Percentiles rank a stretch among this genome's conserved stretches.
Conservation (phyloP, 352 stramenopile species). For the Globisporangium nagaii region DNA sequence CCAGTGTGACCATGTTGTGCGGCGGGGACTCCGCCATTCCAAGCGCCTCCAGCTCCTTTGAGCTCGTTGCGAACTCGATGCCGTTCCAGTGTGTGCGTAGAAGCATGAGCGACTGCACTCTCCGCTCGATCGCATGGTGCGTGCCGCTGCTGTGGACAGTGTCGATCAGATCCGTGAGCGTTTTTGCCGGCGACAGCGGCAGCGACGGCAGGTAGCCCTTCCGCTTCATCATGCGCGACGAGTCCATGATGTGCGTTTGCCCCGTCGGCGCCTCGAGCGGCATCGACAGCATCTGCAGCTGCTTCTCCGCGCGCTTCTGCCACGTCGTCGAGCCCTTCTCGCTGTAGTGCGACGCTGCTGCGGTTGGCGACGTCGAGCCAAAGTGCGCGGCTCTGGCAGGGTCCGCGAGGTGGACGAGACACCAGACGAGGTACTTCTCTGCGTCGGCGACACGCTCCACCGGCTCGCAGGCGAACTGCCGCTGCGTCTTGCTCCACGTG, state of each 20-base stretch:
- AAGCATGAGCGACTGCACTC: background rate
- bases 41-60: slow-evolving; percentile 45
- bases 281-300: slow-evolving; percentile 65
- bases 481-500: slow-evolving; percentile 18
- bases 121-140: slow-evolving; percentile 1
- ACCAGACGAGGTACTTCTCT: slow-evolving; percentile 68
- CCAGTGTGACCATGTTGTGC: slow-evolving; percentile 56
- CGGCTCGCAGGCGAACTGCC: slow-evolving; percentile 21
- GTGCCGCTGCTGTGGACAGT: slow-evolving; percentile 28
- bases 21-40: slow-evolving; percentile 32
- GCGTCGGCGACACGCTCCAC: slow-evolving; percentile 42
- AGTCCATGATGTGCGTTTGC: slow-evolving; percentile 58
- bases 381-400: background rate
- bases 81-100: slow-evolving; percentile 26
- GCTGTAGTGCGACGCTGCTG: background rate
- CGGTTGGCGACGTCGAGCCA: background rate
- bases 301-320: slow-evolving; percentile 62
- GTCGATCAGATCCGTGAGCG: slow-evolving; percentile 49
- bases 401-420: slow-evolving; percentile 36
- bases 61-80: slow-evolving; percentile 31
- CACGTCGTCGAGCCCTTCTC: slow-evolving; percentile 23
- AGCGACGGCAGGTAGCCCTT: slow-evolving; percentile 59
- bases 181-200: slow-evolving; percentile 52
- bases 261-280: slow-evolving; percentile 50
- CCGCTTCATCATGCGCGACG: slow-evolving; percentile 70